Evolutionary conservation across 331 rosid genomes (phyloP).

Genomic region (Stylosanthes scabra): DNA sequence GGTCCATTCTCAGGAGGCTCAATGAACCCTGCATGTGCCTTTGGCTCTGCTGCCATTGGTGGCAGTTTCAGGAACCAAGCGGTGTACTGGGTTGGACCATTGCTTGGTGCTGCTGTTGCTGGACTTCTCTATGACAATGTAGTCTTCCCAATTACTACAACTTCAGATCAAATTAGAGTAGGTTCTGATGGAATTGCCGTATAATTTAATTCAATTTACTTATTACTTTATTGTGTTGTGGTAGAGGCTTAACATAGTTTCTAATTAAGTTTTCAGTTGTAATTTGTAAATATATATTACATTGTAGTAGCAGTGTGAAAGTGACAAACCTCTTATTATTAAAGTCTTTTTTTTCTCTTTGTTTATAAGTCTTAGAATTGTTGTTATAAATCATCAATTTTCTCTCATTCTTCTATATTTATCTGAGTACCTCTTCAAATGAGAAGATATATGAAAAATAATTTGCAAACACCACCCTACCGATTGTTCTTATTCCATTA

Average conservation of each 20-base stretch:
- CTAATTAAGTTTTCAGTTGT: neutral
- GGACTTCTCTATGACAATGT: conserved; percentile 78
- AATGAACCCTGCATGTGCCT: conserved; percentile 91
- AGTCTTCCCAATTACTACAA: conserved; percentile 47
- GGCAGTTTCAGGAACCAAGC: conserved; percentile 91
- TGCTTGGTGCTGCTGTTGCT: conserved; percentile 79
- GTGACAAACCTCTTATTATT: too few relatives aligned
- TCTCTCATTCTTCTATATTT: too few relatives aligned
- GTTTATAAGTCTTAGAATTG: too few relatives aligned
- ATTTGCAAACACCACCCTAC: too few relatives aligned
- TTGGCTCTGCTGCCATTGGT: conserved; percentile 68
- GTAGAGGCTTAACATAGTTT: neutral
- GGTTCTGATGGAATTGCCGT: conserved; percentile 44
- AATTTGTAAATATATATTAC: neutral
- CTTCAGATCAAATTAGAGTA: conserved; percentile 45
- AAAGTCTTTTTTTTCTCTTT: too few relatives aligned
- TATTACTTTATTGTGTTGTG: too few relatives aligned
- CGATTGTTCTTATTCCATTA: too few relatives aligned
- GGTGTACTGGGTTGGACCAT: conserved; percentile 93
- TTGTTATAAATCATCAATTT: too few relatives aligned
- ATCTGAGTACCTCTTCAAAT: too few relatives aligned
- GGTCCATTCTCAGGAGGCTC: conserved; percentile 93
- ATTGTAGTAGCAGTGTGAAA: too few relatives aligned
- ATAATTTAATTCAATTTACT: conserved; percentile 25
- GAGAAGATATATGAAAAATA: too few relatives aligned